Base-by-base conservation (phyloP, 441 rosid genomes). In the Viola pubescens region DNA sequence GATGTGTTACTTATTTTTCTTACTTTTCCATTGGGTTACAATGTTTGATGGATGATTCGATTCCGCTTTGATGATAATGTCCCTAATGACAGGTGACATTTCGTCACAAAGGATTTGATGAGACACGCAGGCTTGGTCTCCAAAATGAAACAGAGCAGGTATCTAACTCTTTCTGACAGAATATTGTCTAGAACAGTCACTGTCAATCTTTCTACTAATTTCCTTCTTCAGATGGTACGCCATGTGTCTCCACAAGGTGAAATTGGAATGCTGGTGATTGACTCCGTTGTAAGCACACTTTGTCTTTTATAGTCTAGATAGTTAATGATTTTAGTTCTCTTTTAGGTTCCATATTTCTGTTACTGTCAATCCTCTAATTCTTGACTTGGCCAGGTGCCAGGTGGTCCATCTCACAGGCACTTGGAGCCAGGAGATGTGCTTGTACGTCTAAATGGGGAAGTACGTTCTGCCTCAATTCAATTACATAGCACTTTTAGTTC, bases 371-470 rank as follows among this genome's bases (percentile, higher is more conserved):
- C n/a, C n/a, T 46, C n/a, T 9, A 46, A 46, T 46, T 46, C n/a
- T 9, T 37, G 37, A 34, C 39, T 34, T 53, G 59, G 73, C 58
- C 80, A 90, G 96, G 97, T 84, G 64, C 97, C 96, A 26, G 87
- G 83, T 74, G 96, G 97, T 63, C 96, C 96, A 61, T 89, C 94
- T 52, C 81, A 84, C 70, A 81, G 73, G 61, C 80, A 71, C 37
- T 77, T 91, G 80, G 96, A 88, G 82, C 83, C 96, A 4, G 97
- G 97, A 57, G 97, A 88, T 79, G 87, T 91, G 61, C 96, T 91
- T 73, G 78, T 91, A 66, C 82, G 79, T 61, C 82, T 88, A 73
- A 91, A 91, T 62, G 86, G 92, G 60, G 87, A 82, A 54, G 97
- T 90, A 73, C 79, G 89, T 77, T 63, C 34, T 53, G 34, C 10